Evolutionary conservation across 805 yeast species (phyloP), one percentile per base, ranked within the genome.

Genomic region (Monosporozyma servazzii): DNA sequence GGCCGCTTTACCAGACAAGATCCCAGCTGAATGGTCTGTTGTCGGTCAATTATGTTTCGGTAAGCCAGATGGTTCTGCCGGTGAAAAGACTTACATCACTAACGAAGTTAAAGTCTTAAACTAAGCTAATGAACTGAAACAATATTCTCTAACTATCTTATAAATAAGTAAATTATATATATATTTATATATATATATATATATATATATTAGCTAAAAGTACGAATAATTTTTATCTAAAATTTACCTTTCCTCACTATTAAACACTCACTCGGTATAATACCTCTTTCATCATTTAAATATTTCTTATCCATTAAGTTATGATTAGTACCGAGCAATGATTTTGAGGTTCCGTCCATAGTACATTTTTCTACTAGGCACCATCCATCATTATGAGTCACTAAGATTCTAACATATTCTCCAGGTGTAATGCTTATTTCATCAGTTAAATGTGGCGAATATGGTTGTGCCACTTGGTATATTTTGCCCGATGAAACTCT

Each of bases 31-130:
- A 47, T 76, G 79, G 78, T 63, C 61, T 43, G 72, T 77, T 48
- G 74, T 70, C 54, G 73, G 78, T 43, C 80, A 77, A 66, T 69
- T 77, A 59, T 75, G 71, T 39, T 77, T 77, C 54, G 81, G 81
- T 63, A 53, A 67, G n/a, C 76, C 76, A 59, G 67, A 58, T 36
- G 58, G 67, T 11, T 73, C 75, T 57, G 67, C 61, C 33, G 71
- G 64, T 49, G 65, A 59, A 31, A 77, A 77, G 69, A 49, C 64
- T 13, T 76, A 67, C 62, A 65, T 67, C 37, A 74, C 73, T 25
- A 70, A 70, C 49, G 23, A 46, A 18, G 54, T 53, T 30, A 39
- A 53, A 23, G 37, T 53, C 36, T 53, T 48, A 30, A 47, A 49
- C 37, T 53, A 48, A 37, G 18, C 40, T 11, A 4, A 17, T 2